A percentile compares a stretch with the other conserved stretches of the same genome.
Conservation (phyloP, 768 basidiomycete genomes). For the Heimioporus sp. region DNA sequence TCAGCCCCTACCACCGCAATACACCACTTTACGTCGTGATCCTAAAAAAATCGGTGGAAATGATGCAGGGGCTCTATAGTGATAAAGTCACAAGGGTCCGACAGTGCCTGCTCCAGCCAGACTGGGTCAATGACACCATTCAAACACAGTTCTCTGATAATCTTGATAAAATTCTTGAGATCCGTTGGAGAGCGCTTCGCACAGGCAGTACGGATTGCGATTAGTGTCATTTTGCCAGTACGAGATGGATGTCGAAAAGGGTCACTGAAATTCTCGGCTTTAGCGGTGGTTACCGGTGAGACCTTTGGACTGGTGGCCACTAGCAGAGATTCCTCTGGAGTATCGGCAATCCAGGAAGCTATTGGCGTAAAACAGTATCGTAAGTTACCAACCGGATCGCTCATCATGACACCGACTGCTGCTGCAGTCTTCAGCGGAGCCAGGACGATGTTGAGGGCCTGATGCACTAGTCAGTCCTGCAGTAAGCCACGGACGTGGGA, state of each 20-base stretch:
- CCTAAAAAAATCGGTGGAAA: background rate
- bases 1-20: background rate
- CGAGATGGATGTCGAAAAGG: constrained; percentile 24
- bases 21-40: constrained; percentile 1
- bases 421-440: background rate
- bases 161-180: background rate
- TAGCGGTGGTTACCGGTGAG: constrained; percentile 31
- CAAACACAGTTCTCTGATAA: background rate
- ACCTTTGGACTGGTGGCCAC: constrained; percentile 16
- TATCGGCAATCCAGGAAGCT: background rate
- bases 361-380: background rate
- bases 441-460: background rate
- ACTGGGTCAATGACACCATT: background rate
- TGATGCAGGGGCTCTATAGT: background rate
- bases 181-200: background rate
- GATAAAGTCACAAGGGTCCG: background rate
- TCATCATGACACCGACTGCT: background rate
- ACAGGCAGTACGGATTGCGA: background rate
- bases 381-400: background rate
- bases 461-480: background rate
- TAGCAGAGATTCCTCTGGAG: background rate
- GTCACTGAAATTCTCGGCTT: constrained; percentile 30
- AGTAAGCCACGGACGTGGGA: background rate
- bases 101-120: background rate
- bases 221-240: constrained; percentile 3